Evolutionary conservation across 2,329 filamentous ascomycete species (phyloP).

Genomic region (Seiridium unicorne): DNA sequence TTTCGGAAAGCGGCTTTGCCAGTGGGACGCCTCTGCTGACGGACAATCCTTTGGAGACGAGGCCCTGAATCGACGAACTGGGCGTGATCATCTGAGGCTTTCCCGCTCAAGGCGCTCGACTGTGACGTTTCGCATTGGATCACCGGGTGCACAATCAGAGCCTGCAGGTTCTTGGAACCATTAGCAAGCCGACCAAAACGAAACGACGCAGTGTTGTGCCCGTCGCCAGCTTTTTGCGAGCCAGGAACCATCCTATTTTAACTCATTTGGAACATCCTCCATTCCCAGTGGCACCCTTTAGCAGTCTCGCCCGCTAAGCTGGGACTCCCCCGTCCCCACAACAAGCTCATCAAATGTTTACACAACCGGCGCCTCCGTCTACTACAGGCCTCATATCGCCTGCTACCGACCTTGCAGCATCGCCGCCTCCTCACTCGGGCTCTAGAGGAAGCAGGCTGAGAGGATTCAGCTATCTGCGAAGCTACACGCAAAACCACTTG

Average conservation of each 20-base stretch:
- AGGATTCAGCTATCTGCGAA: conserved; percentile 25
- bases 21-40: background rate
- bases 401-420: conserved; percentile 20
- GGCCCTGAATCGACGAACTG: background rate
- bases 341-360: conserved; percentile 22
- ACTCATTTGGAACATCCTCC: background rate
- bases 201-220: too few relatives aligned
- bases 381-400: conserved; percentile 25
- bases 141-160: background rate
- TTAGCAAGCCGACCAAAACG: background rate
- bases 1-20: background rate
- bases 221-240: too few relatives aligned
- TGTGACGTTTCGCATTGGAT: background rate
- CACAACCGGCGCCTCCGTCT: conserved; percentile 24
- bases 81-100: background rate
- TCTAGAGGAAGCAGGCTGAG: conserved; percentile 23
- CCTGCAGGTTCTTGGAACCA: background rate
- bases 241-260: too few relatives aligned
- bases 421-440: conserved; percentile 15
- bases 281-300: background rate
- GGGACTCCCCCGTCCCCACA: background rate
- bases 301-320: background rate
- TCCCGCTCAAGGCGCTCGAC: background rate
- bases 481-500: conserved; percentile 13
- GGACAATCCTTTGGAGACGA: background rate